Evolutionary conservation across 169 alveolate species (phyloP), one percentile per base, ranked within the genome.

Genomic region (Cryptosporidium muris): DNA sequence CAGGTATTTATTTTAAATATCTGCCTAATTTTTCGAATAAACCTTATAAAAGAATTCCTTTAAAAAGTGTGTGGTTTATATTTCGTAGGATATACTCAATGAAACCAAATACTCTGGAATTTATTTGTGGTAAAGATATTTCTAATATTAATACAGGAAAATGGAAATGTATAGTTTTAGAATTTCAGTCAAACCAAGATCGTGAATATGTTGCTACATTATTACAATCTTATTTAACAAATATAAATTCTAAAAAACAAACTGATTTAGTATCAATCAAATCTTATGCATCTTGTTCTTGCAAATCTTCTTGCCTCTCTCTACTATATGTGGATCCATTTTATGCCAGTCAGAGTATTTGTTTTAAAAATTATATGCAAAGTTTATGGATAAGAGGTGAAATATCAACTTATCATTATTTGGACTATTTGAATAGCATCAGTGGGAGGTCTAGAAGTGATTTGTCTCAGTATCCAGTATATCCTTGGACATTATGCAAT

Each of bases 401-500:
- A 47, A 89, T 97, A 58, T 94, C 99, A 12, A 98, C 96, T 66
- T 97, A 94, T 88, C 98, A 96, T 58, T 96, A 97, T 80, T 54
- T 98, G 54, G 98, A 94, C 93, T 90, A 92, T 68, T 88, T 97
- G 62, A 98, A 98, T 89, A 88, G 95, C 51, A 90, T 95, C 36
- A 96, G 97, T 12, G 98, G 97, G 45, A 90, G 99, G 62, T 92
- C 97, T 51, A 92, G 92, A 66, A 92, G 96, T 56, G 99, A 97
- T 88, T 91, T 97, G 65, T 92, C 98, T 3, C 98, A 97, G 65
- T 98, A 98, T 88, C 99, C 99, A 6, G 94, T 98, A 3, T 95
- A 94, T 81, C 99, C 99, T 2, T 98, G 99, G 99, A 92, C 97
- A 12, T 64, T 97, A 2, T 80, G 92, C 11, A 96, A 95, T 74